Evolutionary conservation across 192 early-diverging fungal species (phyloP), one percentile per base, ranked within the genome.

Genomic region (Pilobolus umbonatus): DNA sequence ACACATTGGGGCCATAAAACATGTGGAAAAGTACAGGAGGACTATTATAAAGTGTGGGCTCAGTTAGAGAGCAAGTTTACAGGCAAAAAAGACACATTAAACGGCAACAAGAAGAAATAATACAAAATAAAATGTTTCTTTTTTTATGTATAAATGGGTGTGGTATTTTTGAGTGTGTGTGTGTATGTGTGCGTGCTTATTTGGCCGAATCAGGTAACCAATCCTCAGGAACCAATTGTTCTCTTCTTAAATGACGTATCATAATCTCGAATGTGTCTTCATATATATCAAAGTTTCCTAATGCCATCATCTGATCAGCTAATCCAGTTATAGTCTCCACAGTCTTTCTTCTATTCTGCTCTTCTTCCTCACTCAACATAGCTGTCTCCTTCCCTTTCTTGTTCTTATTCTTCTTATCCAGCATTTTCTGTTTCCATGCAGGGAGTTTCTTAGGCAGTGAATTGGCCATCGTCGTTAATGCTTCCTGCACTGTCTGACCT

Each of bases 31-130:
- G 79, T 85, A 15, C 92, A 98, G 71, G 67, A 75, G 30, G 82
- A 93, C 64, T 98, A 98, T 74, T 91, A 83, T 73, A 75, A 88
- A 74, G 87, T 85, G n/a, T 98, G 95, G 95, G 25, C 34, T 7
- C 32, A 52, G 15, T 35, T 65, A 24, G 57, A 59, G 14, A 58
- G 3, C 38, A 65, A 51, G 8, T 65, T 65, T 29, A 49, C 26
- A 3, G 34, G 34, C 14, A 54, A 54, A 35, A 21, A 54, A 34
- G 35, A 54, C 35, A 53, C 22, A 38, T 4, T 12, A 38, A 38
- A 38, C 1, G 15, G 15, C 15, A 38, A 4, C 4, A 38, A 12
- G 36, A 12, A 38, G 10, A 38, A 12, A 38, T 38, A 38, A 38
- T n/a, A n/a, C n/a, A n/a, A 38, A 38, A 38, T 12, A 38, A 38